Evolutionary conservation across 1,284 basidiomycete genomes (phyloP).

Genomic region (Papiliotrema terrestris): DNA sequence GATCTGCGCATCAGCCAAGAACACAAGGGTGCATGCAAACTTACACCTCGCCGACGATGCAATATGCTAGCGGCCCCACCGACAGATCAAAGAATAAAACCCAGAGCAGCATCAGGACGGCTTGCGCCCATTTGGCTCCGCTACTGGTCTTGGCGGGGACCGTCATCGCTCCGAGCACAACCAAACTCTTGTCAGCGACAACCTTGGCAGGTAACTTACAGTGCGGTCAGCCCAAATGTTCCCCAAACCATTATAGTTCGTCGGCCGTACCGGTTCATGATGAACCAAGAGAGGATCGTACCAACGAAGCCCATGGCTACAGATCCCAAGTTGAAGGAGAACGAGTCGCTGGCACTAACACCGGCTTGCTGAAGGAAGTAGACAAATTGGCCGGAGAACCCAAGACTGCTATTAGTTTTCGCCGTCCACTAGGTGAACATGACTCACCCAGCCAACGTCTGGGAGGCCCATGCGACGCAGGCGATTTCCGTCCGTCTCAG

Average conservation of each 20-base stretch:
- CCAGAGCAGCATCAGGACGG: slow-evolving; percentile 19
- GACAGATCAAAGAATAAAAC: slow-evolving; percentile 26
- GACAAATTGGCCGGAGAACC: slow-evolving; percentile 11
- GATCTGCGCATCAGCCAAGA: slow-evolving; percentile 1
- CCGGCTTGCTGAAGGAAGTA: slow-evolving; percentile 49
- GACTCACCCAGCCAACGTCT: slow-evolving; percentile 30
- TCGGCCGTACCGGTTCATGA: slow-evolving; percentile 10
- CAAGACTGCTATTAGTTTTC: not conserved
- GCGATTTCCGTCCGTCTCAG: slow-evolving; percentile 48
- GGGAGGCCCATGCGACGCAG: slow-evolving; percentile 29
- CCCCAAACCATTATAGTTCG: slow-evolving; percentile 9
- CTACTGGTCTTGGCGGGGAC: not conserved
- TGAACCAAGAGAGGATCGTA: slow-evolving; percentile 46
- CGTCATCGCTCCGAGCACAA: slow-evolving; percentile 6
- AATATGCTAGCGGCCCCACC: slow-evolving; percentile 23
- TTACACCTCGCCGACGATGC: slow-evolving; percentile 43
- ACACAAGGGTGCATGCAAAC: no score
- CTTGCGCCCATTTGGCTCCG: slow-evolving; percentile 4
- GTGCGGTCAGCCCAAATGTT: not conserved
- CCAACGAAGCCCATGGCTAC: slow-evolving; percentile 42
- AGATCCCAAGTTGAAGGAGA: slow-evolving; percentile 36
- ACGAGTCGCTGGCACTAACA: slow-evolving; percentile 34
- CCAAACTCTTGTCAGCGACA: not conserved
- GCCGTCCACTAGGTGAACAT: slow-evolving; percentile 14
- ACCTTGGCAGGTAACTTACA: not conserved